These are phyloP conservation scores for Acanthochlamys bracteata DNA, from an alignment of 106 monocot genomes.

Conservation along the genomic window DNA sequence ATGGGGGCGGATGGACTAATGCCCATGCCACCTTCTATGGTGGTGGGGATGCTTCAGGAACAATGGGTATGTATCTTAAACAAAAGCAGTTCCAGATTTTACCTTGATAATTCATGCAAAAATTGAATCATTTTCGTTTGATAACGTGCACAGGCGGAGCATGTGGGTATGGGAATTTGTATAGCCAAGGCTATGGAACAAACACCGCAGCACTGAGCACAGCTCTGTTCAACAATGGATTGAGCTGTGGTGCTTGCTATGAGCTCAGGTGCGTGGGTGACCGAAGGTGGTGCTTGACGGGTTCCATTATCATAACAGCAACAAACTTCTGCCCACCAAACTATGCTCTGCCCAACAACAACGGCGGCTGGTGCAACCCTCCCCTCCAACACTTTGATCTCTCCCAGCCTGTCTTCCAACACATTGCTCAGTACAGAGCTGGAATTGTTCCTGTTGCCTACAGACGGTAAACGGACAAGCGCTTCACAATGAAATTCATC, in stretches of 20 bases:
- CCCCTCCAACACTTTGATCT: constrained; percentile 47
- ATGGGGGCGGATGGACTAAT: constrained; percentile 20
- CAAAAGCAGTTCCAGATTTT: too few species aligned
- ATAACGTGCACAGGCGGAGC: constrained; percentile 28
- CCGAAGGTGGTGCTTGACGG: constrained; percentile 32
- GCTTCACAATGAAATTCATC: too few species aligned
- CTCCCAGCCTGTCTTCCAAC: constrained; percentile 42
- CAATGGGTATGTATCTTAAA: constrained; percentile 30
- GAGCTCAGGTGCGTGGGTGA: constrained; percentile 34
- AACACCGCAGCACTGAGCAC: constrained; percentile 55
- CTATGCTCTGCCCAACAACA: constrained; percentile 47
- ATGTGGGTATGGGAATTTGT: constrained; percentile 52
- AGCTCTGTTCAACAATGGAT: constrained; percentile 44
- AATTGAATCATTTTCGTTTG: neutral
- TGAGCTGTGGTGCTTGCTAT: constrained; percentile 47
- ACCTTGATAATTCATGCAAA: too few species aligned
- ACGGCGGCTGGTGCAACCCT: constrained; percentile 56
- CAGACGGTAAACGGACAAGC: constrained; percentile 30
- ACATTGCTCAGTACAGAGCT: constrained; percentile 37
- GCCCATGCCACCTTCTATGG: constrained; percentile 59
- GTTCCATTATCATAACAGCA: constrained; percentile 53
- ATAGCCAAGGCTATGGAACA: constrained; percentile 52
- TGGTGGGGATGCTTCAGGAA: constrained; percentile 51
- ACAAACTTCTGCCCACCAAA: constrained; percentile 95
- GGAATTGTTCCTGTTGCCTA: constrained; percentile 50